Conservation (phyloP, 1,139 yeast genomes). For the Yueomyces sp. region DNA sequence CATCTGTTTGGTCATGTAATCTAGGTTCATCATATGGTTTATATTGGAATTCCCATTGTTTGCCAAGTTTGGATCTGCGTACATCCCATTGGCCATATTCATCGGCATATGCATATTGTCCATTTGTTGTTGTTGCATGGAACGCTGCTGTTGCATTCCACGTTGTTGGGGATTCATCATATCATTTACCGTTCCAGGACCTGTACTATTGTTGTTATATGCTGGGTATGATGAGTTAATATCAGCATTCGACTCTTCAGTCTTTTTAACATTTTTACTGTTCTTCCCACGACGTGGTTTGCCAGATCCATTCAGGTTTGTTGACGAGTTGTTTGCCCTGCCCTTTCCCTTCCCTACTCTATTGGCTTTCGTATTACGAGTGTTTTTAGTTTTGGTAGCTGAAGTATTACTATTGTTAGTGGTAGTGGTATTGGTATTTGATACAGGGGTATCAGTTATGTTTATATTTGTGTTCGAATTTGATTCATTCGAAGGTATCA, state of each 20-base stretch:
- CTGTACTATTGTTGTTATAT: too few species aligned
- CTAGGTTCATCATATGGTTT: not conserved
- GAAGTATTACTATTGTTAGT: not conserved
- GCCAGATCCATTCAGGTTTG: not conserved
- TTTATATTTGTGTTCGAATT: not conserved
- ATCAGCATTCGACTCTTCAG: not conserved
- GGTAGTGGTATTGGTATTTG: not conserved
- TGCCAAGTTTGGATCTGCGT: not conserved
- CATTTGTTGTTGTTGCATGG: not conserved
- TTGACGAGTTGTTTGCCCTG: not conserved
- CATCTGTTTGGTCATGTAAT: constrained; percentile 9
- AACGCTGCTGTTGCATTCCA: too few species aligned
- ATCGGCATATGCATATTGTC: not conserved
- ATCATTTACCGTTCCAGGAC: too few species aligned
- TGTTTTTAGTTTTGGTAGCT: not conserved
- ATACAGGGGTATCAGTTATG: not conserved
- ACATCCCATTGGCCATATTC: not conserved
- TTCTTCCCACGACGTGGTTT: not conserved
- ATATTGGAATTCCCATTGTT: not conserved
- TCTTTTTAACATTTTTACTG: not conserved
- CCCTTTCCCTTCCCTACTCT: not conserved
- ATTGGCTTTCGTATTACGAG: not conserved
- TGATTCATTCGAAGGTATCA: not conserved
- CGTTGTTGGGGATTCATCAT: too few species aligned
- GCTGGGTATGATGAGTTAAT: too few species aligned